These are phyloP conservation scores for Pisolithus marmoratus DNA, from an alignment of 768 basidiomycete genomes.

Conservation along the genomic window DNA sequence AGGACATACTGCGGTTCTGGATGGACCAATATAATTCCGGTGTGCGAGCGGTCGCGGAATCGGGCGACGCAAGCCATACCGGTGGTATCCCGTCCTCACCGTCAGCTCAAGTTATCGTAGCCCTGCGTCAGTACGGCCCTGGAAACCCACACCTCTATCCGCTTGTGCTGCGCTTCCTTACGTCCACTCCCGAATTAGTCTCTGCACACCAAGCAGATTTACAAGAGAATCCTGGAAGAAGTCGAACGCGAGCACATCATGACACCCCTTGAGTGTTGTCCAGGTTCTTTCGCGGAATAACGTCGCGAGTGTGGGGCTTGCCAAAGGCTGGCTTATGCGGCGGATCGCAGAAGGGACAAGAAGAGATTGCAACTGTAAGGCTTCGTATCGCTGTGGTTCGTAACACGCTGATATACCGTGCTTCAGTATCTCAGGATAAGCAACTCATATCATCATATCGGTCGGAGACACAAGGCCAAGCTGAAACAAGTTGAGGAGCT, in stretches of 20 bases:
- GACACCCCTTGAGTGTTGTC: conserved; percentile 83
- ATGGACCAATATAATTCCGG: conserved; percentile 57
- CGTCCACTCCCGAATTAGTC: conserved; percentile 71
- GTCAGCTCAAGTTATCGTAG: conserved; percentile 52
- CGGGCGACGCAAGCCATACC: background rate
- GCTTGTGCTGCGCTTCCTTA: conserved; percentile 84
- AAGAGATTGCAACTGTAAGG: conserved; percentile 77
- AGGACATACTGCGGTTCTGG: conserved; percentile 91
- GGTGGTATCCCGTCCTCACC: conserved; percentile 13
- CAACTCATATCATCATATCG: conserved; percentile 86
- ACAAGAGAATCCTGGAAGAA: conserved; percentile 59
- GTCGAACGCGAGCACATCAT: conserved; percentile 81
- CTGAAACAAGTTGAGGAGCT: conserved; percentile 78
- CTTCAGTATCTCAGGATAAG: conserved; percentile 57
- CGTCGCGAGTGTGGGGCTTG: conserved; percentile 85
- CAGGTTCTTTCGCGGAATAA: conserved; percentile 85
- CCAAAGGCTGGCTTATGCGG: conserved; percentile 85
- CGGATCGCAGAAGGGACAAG: conserved; percentile 68
- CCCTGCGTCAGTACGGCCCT: conserved; percentile 71
- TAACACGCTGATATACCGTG: background rate
- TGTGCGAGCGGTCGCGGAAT: conserved; percentile 17
- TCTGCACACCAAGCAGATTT: conserved; percentile 68
- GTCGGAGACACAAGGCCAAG: conserved; percentile 72
- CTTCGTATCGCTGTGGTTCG: background rate
- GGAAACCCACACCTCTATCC: conserved; percentile 74